Evolutionary conservation across 352 stramenopile species (phyloP), one percentile per base, ranked within the genome.

Genomic region (Phytophthora rubi): DNA sequence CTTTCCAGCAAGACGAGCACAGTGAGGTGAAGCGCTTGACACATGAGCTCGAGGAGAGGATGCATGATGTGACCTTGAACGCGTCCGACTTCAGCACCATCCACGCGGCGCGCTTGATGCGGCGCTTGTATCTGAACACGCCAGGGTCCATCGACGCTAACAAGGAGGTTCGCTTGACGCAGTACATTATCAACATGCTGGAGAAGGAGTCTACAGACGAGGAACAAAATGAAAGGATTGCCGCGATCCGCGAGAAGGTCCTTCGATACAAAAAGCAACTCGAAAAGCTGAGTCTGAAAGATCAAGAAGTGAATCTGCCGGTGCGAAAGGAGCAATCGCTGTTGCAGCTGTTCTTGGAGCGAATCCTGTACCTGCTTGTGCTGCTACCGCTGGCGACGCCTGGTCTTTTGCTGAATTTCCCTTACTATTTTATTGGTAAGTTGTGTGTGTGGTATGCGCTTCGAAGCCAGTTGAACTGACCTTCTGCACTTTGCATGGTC

Each of bases 361-460:
- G 86, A 45, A 76, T 86, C 7, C 2, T 91, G 58, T 94, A 88
- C 54, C 55, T 94, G 49, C 47, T 92, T 6, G 83, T 94, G 59
- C 65, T 94, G 32, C 53, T 94, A 16, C 84, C 86, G 21, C 62
- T 94, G n/a, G 86, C 80, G 1, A 90, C 78, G 18, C 84, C 86
- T 0, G 84, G 82, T 1, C 60, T 94, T 58, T 73, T 92, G 62
- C 76, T 94, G 18, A 89, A 92, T 74, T 80, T 90, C 6, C 86
- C 86, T 0, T 92, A 92, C 62, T 94, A 92, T 60, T 90, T 94
- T 68, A 79, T 94, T 45, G 86, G 83, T 90, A 77, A 56, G 82
- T 77, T 6, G 39, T 39, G 55, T 49, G 60, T 21, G 30, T 52
- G 9, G 16, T 12, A 23, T 23, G 3, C 12, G 26, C 33, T 62